A percentile compares a stretch with the other conserved stretches of the same genome.
phyloP scores from a whole-genome alignment of 1,284 basidiomycete genomes.

The Microbotryum scabiosae region DNA sequence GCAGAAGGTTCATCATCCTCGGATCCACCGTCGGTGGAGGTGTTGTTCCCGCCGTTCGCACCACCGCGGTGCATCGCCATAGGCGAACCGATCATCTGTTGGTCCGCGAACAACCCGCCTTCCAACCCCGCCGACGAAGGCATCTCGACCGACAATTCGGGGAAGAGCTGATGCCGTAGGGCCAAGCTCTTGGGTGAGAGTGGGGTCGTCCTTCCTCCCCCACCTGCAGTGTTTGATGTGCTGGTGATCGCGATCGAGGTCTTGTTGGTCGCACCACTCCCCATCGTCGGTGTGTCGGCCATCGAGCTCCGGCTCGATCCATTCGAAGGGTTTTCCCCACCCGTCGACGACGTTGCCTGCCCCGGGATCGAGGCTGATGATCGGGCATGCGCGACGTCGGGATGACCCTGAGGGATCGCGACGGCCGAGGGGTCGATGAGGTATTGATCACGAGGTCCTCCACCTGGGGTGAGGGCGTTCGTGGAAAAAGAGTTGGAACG shows the following conservation, averaged over 20 bases:
- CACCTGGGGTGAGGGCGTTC: neutral
- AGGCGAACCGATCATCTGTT: no score
- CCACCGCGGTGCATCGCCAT: no score
- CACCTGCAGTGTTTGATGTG: no score
- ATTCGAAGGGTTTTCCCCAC: no score
- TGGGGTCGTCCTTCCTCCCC: neutral
- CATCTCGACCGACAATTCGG: constrained; percentile 10
- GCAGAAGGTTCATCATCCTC: constrained; percentile 1
- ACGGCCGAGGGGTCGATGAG: constrained; percentile 26
- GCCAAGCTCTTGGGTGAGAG: constrained; percentile 18
- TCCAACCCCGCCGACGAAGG: neutral
- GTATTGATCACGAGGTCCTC: constrained; percentile 11
- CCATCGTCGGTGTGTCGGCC: no score
- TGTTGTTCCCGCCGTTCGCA: neutral
- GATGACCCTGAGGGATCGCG: constrained; percentile 26
- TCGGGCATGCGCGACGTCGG: constrained; percentile 20
- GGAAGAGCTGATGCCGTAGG: constrained; percentile 28
- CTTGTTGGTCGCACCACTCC: no score
- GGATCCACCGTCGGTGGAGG: constrained; percentile 2
- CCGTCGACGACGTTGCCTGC: no score
- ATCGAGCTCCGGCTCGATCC: no score
- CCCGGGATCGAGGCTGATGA: no score
- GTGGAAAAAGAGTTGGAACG: neutral
- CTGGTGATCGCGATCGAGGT: no score
- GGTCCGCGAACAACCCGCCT: no score